Evolutionary conservation across 768 basidiomycete species (phyloP).

Genomic region (Amanita exitialis): DNA sequence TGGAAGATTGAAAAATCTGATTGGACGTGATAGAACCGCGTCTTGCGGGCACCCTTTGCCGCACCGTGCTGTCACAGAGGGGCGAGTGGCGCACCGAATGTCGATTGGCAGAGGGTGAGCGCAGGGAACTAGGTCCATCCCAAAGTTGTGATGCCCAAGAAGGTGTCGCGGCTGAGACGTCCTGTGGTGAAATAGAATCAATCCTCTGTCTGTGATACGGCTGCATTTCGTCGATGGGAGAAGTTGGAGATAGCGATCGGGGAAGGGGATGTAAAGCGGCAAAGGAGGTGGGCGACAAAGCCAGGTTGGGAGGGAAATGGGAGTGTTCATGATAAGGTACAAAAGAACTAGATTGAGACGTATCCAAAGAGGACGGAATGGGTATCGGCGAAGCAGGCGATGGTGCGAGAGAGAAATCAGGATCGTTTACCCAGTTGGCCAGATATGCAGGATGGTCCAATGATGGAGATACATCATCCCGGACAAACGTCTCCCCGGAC

Average conservation of each 20-base stretch:
- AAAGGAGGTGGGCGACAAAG: slow-evolving; percentile 53
- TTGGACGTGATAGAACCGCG: slow-evolving; percentile 38
- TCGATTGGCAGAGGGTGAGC: slow-evolving; percentile 33
- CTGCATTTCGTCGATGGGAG: slow-evolving; percentile 37
- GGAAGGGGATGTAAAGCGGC: slow-evolving; percentile 55
- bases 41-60: slow-evolving; percentile 30
- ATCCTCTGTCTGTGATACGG: slow-evolving; percentile 29
- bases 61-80: slow-evolving; percentile 28
- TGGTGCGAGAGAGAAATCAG: slow-evolving; percentile 26
- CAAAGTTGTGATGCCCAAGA: slow-evolving; percentile 62
- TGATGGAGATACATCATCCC: slow-evolving; percentile 29
- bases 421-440: slow-evolving; percentile 57
- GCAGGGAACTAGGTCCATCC: slow-evolving; percentile 37
- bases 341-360: slow-evolving; percentile 36
- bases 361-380: slow-evolving; percentile 38
- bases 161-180: slow-evolving; percentile 49
- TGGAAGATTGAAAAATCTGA: slow-evolving; percentile 59
- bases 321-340: slow-evolving; percentile 35
- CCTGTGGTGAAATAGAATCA: slow-evolving; percentile 50
- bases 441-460: slow-evolving; percentile 37
- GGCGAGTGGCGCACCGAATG: slow-evolving; percentile 39
- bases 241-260: slow-evolving; percentile 48
- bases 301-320: slow-evolving; percentile 34
- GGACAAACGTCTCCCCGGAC: slow-evolving; percentile 26
- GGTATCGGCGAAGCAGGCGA: slow-evolving; percentile 52